A percentile compares a stretch with the other conserved stretches of the same genome.
Evolutionary conservation across 1,284 basidiomycete species (phyloP).

Genomic region (Tranzscheliella williamsii): DNA sequence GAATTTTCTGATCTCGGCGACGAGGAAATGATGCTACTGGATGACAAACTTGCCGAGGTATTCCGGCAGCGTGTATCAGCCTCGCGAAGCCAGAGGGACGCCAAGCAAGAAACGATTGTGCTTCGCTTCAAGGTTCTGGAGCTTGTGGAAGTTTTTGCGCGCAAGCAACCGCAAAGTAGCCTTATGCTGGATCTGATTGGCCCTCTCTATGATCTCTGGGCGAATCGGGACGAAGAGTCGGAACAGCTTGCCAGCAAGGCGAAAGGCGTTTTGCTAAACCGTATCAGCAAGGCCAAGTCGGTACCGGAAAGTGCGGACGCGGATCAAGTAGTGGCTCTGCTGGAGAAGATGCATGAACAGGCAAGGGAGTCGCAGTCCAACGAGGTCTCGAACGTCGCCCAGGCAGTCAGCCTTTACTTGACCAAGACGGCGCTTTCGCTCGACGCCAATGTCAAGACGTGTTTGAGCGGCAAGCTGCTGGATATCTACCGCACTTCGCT

Average conservation of each 20-base stretch:
- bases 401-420: conserved; percentile 74
- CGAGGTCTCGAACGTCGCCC: conserved; percentile 70
- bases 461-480: conserved; percentile 61
- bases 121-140: conserved; percentile 95
- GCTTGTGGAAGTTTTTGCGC: conserved; percentile 80
- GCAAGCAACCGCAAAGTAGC: conserved; percentile 70
- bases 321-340: conserved; percentile 63
- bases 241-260: conserved; percentile 81
- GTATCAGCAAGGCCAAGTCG: conserved; percentile 77
- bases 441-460: conserved; percentile 10
- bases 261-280: conserved; percentile 73
- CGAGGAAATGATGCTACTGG: conserved; percentile 95
- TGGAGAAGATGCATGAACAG: conserved; percentile 73
- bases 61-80: conserved; percentile 72
- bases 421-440: conserved; percentile 58
- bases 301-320: conserved; percentile 67
- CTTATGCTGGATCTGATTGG: conserved; percentile 72
- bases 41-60: conserved; percentile 86
- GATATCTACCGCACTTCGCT: conserved; percentile 72
- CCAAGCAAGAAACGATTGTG: conserved; percentile 65
- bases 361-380: conserved; percentile 71
- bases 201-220: conserved; percentile 74
- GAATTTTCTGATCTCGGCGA: conserved; percentile 64
- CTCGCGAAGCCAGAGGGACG: conserved; percentile 62
- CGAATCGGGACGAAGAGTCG: conserved; percentile 55